Percentiles rank a stretch among this genome's conserved stretches.
Evolutionary conservation across 768 basidiomycete genomes (phyloP).

Genomic region (Dendrothele bispora): DNA sequence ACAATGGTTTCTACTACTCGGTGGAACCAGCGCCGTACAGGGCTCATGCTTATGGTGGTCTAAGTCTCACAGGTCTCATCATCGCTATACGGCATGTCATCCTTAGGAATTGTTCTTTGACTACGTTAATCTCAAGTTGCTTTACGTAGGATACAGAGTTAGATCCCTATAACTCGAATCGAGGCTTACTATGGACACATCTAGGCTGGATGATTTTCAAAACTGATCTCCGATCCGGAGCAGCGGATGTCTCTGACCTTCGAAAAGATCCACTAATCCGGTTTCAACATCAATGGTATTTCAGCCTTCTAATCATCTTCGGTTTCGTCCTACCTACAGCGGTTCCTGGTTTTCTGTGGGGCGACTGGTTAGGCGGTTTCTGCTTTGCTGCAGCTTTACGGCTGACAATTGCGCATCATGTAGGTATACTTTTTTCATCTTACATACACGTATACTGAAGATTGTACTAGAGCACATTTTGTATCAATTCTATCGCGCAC

Average conservation of each 20-base stretch:
- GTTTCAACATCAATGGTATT: constrained; percentile 79
- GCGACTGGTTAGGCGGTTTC: constrained; percentile 77
- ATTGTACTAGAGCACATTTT: constrained; percentile 70
- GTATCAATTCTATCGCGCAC: constrained; percentile 87
- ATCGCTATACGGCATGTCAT: constrained; percentile 58
- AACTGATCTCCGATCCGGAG: constrained; percentile 67
- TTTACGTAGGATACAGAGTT: constrained; percentile 79
- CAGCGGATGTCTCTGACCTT: constrained; percentile 72
- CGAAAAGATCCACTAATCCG: constrained; percentile 66
- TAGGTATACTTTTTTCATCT: constrained; percentile 36
- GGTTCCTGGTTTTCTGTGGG: constrained; percentile 71
- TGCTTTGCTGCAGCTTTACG: constrained; percentile 75
- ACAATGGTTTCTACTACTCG: constrained; percentile 67
- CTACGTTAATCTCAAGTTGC: constrained; percentile 5
- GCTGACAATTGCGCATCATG: constrained; percentile 79
- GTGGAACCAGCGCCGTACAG: constrained; percentile 81
- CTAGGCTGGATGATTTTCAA: constrained; percentile 86
- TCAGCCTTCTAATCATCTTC: constrained; percentile 59
- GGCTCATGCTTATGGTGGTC: constrained; percentile 91
- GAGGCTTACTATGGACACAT: constrained; percentile 46
- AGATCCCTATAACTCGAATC: constrained; percentile 76
- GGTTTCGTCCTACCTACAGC: constrained; percentile 69
- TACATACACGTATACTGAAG: background rate
- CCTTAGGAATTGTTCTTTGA: background rate
- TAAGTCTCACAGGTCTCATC: constrained; percentile 79